Evolutionary conservation across 164 flowering plant genomes (phyloP).

Genomic region (Euptelea pleiosperma): DNA sequence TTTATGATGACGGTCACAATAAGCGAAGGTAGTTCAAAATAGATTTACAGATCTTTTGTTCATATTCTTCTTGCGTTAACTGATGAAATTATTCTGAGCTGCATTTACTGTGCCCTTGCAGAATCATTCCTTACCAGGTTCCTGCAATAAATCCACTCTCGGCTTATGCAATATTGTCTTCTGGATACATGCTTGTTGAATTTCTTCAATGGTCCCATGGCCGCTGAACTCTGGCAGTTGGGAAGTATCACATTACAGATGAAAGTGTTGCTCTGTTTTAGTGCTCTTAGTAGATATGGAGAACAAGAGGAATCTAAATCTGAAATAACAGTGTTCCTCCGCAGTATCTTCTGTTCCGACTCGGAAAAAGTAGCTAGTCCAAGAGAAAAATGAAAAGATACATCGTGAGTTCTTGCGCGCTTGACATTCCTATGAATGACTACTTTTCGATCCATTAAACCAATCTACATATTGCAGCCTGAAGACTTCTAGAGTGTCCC

Average conservation of each 20-base stretch:
- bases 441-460: constrained; percentile 19
- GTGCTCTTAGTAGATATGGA: constrained; percentile 61
- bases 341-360: constrained; percentile 70
- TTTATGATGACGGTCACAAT: too few species aligned
- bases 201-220: constrained; percentile 53
- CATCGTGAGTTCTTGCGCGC: constrained; percentile 19
- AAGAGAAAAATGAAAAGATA: constrained; percentile 35
- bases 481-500: constrained; percentile 17
- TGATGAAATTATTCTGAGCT: constrained; percentile 62
- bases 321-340: constrained; percentile 81
- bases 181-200: constrained; percentile 38
- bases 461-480: constrained; percentile 16
- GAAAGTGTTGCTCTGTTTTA: constrained; percentile 57
- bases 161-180: constrained; percentile 74
- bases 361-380: constrained; percentile 34
- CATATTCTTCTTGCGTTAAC: constrained; percentile 66
- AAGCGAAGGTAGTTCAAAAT: too few species aligned
- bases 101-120: constrained; percentile 56
- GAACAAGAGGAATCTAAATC: constrained; percentile 75
- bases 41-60: constrained; percentile 64
- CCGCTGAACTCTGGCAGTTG: constrained; percentile 34
- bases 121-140: constrained; percentile 73
- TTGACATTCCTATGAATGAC: constrained; percentile 24
- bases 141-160: constrained; percentile 81
- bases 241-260: constrained; percentile 52